phyloP scores from a whole-genome alignment of 2,329 filamentous ascomycete genomes.

The Fusarium devonianum region DNA sequence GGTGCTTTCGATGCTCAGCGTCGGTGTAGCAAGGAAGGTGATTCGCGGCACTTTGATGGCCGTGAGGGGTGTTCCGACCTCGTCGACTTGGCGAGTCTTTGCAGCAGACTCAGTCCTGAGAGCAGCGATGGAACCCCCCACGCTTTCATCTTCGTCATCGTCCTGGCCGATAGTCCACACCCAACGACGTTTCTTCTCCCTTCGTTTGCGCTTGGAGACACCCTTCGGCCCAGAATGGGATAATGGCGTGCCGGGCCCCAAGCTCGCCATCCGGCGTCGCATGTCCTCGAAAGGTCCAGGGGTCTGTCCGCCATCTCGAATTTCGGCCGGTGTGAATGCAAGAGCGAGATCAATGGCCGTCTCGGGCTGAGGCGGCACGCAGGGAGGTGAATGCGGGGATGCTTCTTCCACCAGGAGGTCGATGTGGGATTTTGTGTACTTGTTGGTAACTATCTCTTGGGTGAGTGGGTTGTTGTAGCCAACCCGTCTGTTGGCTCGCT shows the following conservation, averaged over 20 bases:
- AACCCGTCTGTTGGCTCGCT: slow-evolving; percentile 63
- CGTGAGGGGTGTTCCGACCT: slow-evolving; percentile 34
- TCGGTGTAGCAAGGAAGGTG: slow-evolving; percentile 45
- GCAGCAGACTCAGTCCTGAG: slow-evolving; percentile 47
- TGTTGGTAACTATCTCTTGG: slow-evolving; percentile 69
- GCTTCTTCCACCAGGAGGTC: slow-evolving; percentile 67
- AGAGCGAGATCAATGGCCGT: slow-evolving; percentile 57
- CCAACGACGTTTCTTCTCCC: slow-evolving; percentile 70
- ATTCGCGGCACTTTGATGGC: slow-evolving; percentile 31
- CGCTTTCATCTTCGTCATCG: slow-evolving; percentile 53
- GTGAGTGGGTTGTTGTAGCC: slow-evolving; percentile 69
- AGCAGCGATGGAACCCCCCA: slow-evolving; percentile 54
- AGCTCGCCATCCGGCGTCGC: slow-evolving; percentile 62
- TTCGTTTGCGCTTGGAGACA: slow-evolving; percentile 60
- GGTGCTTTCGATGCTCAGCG: slow-evolving; percentile 52
- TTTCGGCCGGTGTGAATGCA: slow-evolving; percentile 62
- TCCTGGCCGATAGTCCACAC: slow-evolving; percentile 70
- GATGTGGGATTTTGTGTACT: slow-evolving; percentile 68
- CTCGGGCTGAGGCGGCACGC: slow-evolving; percentile 47
- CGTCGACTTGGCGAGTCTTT: slow-evolving; percentile 21
- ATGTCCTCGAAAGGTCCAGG: slow-evolving; percentile 71
- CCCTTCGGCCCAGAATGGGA: slow-evolving; percentile 53
- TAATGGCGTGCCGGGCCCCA: slow-evolving; percentile 52
- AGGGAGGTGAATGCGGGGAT: slow-evolving; percentile 55
- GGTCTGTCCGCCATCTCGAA: slow-evolving; percentile 67